Evolutionary conservation across 441 rosid species (phyloP).

Genomic region (Adansonia gregorii): DNA sequence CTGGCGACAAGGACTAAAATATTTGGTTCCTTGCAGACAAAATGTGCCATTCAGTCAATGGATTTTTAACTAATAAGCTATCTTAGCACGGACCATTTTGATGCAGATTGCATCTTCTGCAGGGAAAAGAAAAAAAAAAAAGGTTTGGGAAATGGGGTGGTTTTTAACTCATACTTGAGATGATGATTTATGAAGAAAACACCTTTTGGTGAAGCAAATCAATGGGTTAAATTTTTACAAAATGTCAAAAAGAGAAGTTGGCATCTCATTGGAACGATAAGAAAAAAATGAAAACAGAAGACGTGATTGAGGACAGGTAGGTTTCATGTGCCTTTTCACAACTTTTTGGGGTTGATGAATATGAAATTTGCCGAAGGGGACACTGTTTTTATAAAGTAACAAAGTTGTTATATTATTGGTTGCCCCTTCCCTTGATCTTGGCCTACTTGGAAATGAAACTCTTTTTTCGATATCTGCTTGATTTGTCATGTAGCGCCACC

Average conservation of each 20-base stretch:
- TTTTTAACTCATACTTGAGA: background rate
- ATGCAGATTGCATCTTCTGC: too few relatives aligned
- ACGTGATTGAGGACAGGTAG: slow-evolving; percentile 27
- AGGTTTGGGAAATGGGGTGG: background rate
- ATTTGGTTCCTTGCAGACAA: background rate
- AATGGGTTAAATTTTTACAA: background rate
- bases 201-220: background rate
- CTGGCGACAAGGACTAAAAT: background rate
- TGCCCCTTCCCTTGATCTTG: background rate
- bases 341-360: background rate
- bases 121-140: too few relatives aligned
- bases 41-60: background rate
- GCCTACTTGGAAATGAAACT: slow-evolving; percentile 10
- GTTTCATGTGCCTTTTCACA: slow-evolving; percentile 31
- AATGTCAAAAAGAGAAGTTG: background rate
- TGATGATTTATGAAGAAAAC: background rate
- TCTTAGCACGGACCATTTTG: too few relatives aligned
- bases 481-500: slow-evolving; percentile 25
- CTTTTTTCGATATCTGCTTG: background rate
- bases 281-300: background rate
- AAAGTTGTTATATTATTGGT: slow-evolving; percentile 6
- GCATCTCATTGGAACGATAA: background rate
- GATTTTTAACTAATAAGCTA: too few relatives aligned
- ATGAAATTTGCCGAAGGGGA: background rate
- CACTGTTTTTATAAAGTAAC: slow-evolving; percentile 9